Evolutionary conservation across 176 grass and related monocot species (phyloP).

Genomic region (Carex parvula): DNA sequence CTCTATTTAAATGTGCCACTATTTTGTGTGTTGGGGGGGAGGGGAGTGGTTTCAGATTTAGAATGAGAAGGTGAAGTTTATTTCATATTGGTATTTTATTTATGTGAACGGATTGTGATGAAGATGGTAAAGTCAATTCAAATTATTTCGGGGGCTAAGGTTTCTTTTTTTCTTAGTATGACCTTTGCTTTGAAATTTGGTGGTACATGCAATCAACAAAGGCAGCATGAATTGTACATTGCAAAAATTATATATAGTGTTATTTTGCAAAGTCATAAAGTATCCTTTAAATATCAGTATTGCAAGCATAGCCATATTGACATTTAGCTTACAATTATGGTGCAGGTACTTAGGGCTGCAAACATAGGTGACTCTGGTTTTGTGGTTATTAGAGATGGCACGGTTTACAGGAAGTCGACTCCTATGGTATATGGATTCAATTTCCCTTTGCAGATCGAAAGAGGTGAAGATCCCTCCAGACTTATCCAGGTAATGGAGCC

Average conservation of each 20-base stretch:
- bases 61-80: neutral
- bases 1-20: neutral
- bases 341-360: conserved; percentile 66
- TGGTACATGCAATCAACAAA: neutral
- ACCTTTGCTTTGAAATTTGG: neutral
- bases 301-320: neutral
- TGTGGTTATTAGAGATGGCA: conserved; percentile 75
- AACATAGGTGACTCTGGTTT: conserved; percentile 98
- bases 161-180: neutral
- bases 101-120: neutral
- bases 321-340: neutral
- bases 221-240: neutral
- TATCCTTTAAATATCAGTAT: neutral
- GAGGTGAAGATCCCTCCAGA: conserved; percentile 80
- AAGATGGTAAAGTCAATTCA: neutral
- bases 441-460: conserved; percentile 96
- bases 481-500: conserved; percentile 52
- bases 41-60: neutral
- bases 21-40: neutral
- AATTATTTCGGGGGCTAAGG: neutral
- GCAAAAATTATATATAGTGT: neutral
- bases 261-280: neutral
- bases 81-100: neutral
- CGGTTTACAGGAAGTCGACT: conserved; percentile 62
- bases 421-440: conserved; percentile 97